phyloP scores from a whole-genome alignment of 2,329 filamentous ascomycete genomes.

The Metarhizium album region DNA sequence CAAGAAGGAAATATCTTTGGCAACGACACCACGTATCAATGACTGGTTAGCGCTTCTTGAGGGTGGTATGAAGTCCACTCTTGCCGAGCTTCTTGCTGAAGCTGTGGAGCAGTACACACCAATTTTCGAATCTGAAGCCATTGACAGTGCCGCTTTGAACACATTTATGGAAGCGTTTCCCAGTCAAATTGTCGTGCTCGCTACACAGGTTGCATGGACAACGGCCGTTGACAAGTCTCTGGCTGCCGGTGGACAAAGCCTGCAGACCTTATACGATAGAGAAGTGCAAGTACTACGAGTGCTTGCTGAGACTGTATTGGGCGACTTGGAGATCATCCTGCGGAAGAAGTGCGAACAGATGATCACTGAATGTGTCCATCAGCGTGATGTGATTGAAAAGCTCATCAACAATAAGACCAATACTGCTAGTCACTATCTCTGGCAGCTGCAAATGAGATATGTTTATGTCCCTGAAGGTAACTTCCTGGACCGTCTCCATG shows the following conservation, averaged over 20 bases:
- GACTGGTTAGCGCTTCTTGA: constrained; percentile 96
- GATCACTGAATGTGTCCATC: constrained; percentile 97
- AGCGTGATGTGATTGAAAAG: constrained; percentile 86
- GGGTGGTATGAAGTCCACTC: constrained; percentile 82
- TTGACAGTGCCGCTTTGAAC: constrained; percentile 61
- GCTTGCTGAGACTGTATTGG: constrained; percentile 79
- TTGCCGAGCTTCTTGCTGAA: constrained; percentile 82
- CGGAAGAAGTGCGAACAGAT: constrained; percentile 97
- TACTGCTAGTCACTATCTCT: constrained; percentile 72
- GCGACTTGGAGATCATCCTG: constrained; percentile 75
- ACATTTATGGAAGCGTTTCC: constrained; percentile 78
- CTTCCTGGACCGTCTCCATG: constrained; percentile 67
- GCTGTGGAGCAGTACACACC: constrained; percentile 73
- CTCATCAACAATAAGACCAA: constrained; percentile 66
- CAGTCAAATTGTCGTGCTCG: constrained; percentile 90
- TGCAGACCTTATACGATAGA: constrained; percentile 64
- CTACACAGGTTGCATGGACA: constrained; percentile 90
- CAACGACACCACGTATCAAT: constrained; percentile 94
- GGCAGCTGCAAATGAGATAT: constrained; percentile 96
- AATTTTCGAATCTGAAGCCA: constrained; percentile 59
- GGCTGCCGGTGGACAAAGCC: constrained; percentile 54
- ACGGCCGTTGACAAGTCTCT: constrained; percentile 72
- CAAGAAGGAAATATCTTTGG: constrained; percentile 82
- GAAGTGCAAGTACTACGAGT: constrained; percentile 78
- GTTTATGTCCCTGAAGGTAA: constrained; percentile 77